Evolutionary conservation across 2,329 filamentous ascomycete species (phyloP).

Genomic region (Verticillium longisporum): DNA sequence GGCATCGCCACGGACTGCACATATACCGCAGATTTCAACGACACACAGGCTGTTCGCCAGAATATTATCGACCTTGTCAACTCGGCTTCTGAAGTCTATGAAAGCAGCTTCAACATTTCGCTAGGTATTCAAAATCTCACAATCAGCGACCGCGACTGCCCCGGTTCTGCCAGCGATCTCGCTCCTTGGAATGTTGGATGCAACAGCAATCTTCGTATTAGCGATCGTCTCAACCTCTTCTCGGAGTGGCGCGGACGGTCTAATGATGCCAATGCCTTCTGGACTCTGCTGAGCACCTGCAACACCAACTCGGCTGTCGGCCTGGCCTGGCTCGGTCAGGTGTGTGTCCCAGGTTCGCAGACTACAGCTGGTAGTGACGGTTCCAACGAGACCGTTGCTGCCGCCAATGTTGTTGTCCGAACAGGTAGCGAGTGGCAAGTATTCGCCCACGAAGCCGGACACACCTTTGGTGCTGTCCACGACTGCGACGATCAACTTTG

Average conservation of each 20-base stretch:
- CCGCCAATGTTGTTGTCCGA: constrained; percentile 82
- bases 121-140: constrained; percentile 83
- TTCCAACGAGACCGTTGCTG: constrained; percentile 66
- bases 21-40: constrained; percentile 69
- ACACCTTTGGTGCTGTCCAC: constrained; percentile 94
- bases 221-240: constrained; percentile 76
- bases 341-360: constrained; percentile 59
- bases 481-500: constrained; percentile 75
- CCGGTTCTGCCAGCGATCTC: constrained; percentile 56
- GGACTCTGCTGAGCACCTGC: constrained; percentile 82
- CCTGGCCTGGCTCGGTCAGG: constrained; percentile 85
- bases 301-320: constrained; percentile 80
- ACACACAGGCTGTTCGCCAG: constrained; percentile 53
- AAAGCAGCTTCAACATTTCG: constrained; percentile 89
- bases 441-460: constrained; percentile 87
- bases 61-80: constrained; percentile 85
- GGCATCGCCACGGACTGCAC: constrained; percentile 91
- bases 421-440: constrained; percentile 89
- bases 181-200: constrained; percentile 84
- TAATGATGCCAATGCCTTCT: constrained; percentile 80
- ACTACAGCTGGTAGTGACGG: constrained; percentile 41
- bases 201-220: constrained; percentile 52
- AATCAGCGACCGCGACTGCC: constrained; percentile 69
- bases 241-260: constrained; percentile 79
- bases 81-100: constrained; percentile 78